These are phyloP conservation scores for Phytopythium ostracodes DNA, from an alignment of 352 stramenopile species.

Conservation along the genomic window DNA sequence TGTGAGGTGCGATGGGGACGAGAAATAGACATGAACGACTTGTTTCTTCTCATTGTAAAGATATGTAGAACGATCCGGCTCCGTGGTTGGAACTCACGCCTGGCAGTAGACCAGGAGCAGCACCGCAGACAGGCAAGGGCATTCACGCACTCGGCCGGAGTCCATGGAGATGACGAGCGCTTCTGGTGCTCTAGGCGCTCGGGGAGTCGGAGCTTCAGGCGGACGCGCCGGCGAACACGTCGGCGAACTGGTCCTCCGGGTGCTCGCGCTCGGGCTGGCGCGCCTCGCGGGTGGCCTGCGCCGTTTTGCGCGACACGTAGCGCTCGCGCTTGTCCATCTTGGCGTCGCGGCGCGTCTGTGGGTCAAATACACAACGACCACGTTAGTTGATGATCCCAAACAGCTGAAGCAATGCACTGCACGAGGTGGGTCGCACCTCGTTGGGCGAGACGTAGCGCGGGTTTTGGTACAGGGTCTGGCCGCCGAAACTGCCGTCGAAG, in stretches of 20 bases:
- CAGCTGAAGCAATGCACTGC: too few relatives aligned
- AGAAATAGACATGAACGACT: too few relatives aligned
- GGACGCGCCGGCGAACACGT: slow-evolving; percentile 66
- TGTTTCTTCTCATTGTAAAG: too few relatives aligned
- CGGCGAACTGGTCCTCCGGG: slow-evolving; percentile 81
- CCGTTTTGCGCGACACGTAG: slow-evolving; percentile 90
- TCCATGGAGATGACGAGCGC: too few relatives aligned
- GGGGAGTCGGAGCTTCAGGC: slow-evolving; percentile 18
- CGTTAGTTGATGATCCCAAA: too few relatives aligned
- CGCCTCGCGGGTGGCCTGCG: slow-evolving; percentile 76
- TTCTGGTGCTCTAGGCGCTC: background rate
- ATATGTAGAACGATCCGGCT: too few relatives aligned
- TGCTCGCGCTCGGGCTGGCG: slow-evolving; percentile 59
- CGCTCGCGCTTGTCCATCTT: slow-evolving; percentile 92
- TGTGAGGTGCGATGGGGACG: too few relatives aligned
- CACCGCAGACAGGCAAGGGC: too few relatives aligned
- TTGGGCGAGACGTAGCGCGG: slow-evolving; percentile 97
- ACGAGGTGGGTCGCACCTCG: too few relatives aligned
- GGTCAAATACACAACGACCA: background rate
- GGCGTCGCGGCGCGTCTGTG: slow-evolving; percentile 61
- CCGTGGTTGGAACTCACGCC: too few relatives aligned
- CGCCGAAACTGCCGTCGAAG: slow-evolving; percentile 98
- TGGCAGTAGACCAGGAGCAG: too few relatives aligned
- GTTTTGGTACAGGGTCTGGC: slow-evolving; percentile 98
- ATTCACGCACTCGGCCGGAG: too few relatives aligned